These are phyloP conservation scores for Pleurotus pulmonarius DNA, from an alignment of 768 basidiomycete species.

Conservation along the genomic window DNA sequence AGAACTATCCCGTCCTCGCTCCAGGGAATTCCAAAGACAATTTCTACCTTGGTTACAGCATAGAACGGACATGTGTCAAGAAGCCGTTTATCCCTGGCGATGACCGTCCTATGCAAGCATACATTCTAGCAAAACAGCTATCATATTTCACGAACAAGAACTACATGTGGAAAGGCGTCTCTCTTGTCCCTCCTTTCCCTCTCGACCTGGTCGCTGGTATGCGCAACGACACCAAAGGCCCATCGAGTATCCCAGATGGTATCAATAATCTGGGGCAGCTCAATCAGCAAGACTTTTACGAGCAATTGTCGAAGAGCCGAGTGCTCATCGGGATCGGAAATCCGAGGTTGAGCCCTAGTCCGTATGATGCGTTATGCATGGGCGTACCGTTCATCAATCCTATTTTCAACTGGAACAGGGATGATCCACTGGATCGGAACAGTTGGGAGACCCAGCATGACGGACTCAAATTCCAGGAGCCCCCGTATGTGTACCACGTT, in stretches of 20 bases:
- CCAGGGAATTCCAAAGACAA: background rate
- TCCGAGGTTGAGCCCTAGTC: slow-evolving; percentile 17
- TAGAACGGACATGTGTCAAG: slow-evolving; percentile 23
- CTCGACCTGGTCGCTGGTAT: slow-evolving; percentile 16
- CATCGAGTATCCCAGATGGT: slow-evolving; percentile 19
- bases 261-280: slow-evolving; percentile 18
- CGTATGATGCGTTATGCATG: slow-evolving; percentile 30
- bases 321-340: slow-evolving; percentile 26
- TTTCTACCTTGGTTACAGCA: slow-evolving; percentile 24
- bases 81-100: slow-evolving; percentile 20
- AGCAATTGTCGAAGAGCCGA: slow-evolving; percentile 20
- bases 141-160: slow-evolving; percentile 21
- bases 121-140: slow-evolving; percentile 26
- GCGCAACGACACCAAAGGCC: slow-evolving; percentile 17
- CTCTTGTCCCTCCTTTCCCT: slow-evolving; percentile 10
- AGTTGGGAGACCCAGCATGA: slow-evolving; percentile 29
- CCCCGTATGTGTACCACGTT: slow-evolving; percentile 32
- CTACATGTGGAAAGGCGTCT: slow-evolving; percentile 22
- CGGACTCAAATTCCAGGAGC: slow-evolving; percentile 19
- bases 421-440: slow-evolving; percentile 20
- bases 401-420: slow-evolving; percentile 22
- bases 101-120: slow-evolving; percentile 21
- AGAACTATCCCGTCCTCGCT: slow-evolving; percentile 11
- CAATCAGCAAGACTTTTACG: slow-evolving; percentile 14
- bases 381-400: slow-evolving; percentile 37